Base-by-base conservation (phyloP, 139 green algal species). In the Ostreobium quekettii region DNA sequence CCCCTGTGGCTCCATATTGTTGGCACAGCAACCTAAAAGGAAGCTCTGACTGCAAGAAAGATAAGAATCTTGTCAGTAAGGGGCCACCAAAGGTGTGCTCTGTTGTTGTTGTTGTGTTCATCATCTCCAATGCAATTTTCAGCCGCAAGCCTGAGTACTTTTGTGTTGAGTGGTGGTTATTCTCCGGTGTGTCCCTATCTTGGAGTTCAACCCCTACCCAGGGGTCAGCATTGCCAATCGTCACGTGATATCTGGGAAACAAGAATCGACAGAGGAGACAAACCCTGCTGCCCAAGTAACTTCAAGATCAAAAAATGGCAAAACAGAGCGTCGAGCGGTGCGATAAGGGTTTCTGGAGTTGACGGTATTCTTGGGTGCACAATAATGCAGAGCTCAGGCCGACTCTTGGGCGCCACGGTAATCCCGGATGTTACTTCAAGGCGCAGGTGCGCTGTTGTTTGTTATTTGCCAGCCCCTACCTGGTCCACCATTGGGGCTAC, bases 401-500 rank as follows among this genome's bases (percentile, higher is more conserved):
- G n/a, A n/a, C n/a, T n/a, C n/a, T n/a, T n/a, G n/a, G n/a, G n/a
- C n/a, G n/a, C n/a, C n/a, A n/a, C n/a, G n/a, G n/a, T n/a, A n/a
- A n/a, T n/a, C n/a, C n/a, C n/a, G n/a, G n/a, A n/a, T n/a, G 42
- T 64, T 56, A 56, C 56, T 64, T 64, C 56, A 64, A 64, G 19
- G 26, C 24, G 19, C 19, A 36, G 28, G 56, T 64, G 28, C 56
- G 26, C 19, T 22, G 19, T 47, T 15, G 26, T 26, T 67, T n/a
- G n/a, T n/a, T n/a, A n/a, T n/a, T n/a, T n/a, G n/a, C n/a, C 33
- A 29, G 2, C 30, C 22, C 71, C 6, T 35, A 86, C 83, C 82
- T 90, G 90, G 77, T 98, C 93, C 26, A 98, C 93, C 93, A 98
- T 98, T 3, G 93, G 93, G 1, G 90, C 90, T 4, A 96, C 86